Conservation (phyloP, 1,284 basidiomycete genomes). For the Cryptococcus jaspeensis region DNA sequence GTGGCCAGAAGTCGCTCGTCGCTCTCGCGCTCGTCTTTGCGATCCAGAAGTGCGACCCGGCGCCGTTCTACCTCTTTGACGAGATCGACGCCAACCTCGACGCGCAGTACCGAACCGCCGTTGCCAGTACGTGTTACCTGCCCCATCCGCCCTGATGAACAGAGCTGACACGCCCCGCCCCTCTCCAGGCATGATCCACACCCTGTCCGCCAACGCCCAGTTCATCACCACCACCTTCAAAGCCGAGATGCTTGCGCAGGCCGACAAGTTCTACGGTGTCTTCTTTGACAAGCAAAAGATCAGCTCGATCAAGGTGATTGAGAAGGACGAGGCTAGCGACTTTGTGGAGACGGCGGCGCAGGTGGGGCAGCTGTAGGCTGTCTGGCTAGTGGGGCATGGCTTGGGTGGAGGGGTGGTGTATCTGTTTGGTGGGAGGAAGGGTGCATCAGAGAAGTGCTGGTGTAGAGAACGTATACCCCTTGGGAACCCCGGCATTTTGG, state of each 20-base stretch:
- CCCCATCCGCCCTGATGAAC: neutral
- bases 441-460: neutral
- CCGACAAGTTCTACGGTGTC: constrained; percentile 99
- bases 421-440: too few species aligned
- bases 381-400: neutral
- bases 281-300: constrained; percentile 95
- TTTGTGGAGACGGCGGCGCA: constrained; percentile 45
- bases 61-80: constrained; percentile 99
- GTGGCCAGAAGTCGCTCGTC: constrained; percentile 96
- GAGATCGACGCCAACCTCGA: constrained; percentile 99
- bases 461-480: neutral
- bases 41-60: constrained; percentile 98
- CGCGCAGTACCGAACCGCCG: constrained; percentile 94
- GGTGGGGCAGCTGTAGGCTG: constrained; percentile 21
- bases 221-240: constrained; percentile 99
- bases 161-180: constrained; percentile 7
- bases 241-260: constrained; percentile 91
- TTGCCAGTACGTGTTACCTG: constrained; percentile 67
- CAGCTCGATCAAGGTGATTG: constrained; percentile 55
- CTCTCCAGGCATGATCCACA: constrained; percentile 82
- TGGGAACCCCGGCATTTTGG: neutral
- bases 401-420: neutral
- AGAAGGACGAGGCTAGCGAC: constrained; percentile 45
- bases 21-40: constrained; percentile 94
- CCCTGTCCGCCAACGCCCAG: constrained; percentile 80